Evolutionary conservation across 177 flowering plant genomes (phyloP).

Genomic region (Vitis hybrid): DNA sequence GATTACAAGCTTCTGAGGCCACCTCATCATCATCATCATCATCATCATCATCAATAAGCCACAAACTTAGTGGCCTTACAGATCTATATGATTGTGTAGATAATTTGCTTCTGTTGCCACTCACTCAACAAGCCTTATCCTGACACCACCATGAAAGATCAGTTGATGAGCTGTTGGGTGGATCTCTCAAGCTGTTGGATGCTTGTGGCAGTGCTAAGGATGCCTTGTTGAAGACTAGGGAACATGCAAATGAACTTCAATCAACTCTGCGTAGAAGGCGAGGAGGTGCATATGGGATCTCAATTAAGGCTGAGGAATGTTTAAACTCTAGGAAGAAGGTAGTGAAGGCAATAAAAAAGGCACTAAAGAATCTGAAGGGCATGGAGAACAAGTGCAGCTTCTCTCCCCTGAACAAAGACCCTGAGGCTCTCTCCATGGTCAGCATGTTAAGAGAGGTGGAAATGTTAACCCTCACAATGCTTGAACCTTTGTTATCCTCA

Average conservation of each 20-base stretch:
- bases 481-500: conserved; percentile 13
- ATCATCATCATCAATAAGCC: neutral
- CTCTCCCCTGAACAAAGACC: neutral
- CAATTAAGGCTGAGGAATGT: neutral
- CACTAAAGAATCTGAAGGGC: too few relatives aligned
- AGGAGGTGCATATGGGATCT: conserved; percentile 8
- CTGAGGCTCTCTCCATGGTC: conserved; percentile 5
- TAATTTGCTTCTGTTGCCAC: conserved; percentile 4
- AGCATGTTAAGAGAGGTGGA: conserved; percentile 24
- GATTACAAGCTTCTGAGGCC: neutral
- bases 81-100: conserved; percentile 3
- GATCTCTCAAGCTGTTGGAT: conserved; percentile 18
- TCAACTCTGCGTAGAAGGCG: conserved; percentile 14
- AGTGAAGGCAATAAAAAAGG: too few relatives aligned
- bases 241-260: conserved; percentile 10
- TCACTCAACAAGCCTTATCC: neutral
- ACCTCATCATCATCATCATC: neutral
- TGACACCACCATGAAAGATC: conserved; percentile 1
- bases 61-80: neutral
- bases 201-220: conserved; percentile 18
- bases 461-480: conserved; percentile 15
- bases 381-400: neutral
- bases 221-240: conserved; percentile 11
- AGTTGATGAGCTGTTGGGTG: conserved; percentile 13
- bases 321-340: too few relatives aligned